phyloP scores from a whole-genome alignment of 2,329 filamentous ascomycete genomes.

The Aspergillus persii region DNA sequence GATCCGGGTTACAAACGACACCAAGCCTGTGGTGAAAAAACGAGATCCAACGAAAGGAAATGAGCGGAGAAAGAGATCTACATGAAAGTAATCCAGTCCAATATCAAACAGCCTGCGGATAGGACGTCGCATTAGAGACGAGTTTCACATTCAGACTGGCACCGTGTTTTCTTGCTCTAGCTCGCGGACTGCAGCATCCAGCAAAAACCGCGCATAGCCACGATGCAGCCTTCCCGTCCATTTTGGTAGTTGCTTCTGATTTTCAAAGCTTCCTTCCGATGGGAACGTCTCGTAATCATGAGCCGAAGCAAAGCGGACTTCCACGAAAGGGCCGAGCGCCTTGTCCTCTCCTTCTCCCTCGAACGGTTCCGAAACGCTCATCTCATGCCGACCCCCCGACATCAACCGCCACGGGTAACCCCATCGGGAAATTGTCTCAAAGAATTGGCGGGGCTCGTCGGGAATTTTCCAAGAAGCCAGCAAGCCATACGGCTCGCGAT shows the following conservation, averaged over 20 bases:
- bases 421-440: constrained; percentile 26
- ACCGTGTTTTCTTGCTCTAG: not conserved
- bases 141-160: not conserved
- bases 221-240: constrained; percentile 25
- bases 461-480: constrained; percentile 22
- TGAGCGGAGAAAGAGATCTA: too few relatives aligned
- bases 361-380: constrained; percentile 26
- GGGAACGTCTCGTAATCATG: constrained; percentile 28
- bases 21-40: too few relatives aligned
- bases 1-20: too few relatives aligned
- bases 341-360: constrained; percentile 5
- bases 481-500: constrained; percentile 17
- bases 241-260: constrained; percentile 24
- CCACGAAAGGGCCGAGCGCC: constrained; percentile 13
- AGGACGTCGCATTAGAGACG: too few relatives aligned
- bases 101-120: too few relatives aligned
- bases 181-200: constrained; percentile 23
- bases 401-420: constrained; percentile 30
- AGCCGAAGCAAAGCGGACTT: constrained; percentile 26
- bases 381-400: constrained; percentile 26
- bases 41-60: too few relatives aligned
- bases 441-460: constrained; percentile 20
- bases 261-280: constrained; percentile 14
- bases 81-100: too few relatives aligned
- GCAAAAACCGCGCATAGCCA: constrained; percentile 25